phyloP scores from a whole-genome alignment of 116 monocot genomes.

The Phalaenopsis hybrid region DNA sequence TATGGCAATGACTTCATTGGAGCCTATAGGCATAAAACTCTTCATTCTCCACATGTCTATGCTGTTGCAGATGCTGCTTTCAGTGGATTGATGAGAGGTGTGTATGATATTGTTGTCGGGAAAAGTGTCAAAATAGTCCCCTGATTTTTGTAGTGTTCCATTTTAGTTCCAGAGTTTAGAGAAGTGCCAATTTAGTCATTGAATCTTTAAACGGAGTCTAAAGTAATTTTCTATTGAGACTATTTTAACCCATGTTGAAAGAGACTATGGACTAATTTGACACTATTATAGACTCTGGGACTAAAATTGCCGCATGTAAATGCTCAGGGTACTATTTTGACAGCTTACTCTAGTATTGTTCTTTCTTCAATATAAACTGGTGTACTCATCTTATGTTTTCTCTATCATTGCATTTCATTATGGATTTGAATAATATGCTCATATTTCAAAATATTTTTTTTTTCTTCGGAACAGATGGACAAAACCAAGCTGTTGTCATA shows the following conservation, averaged over 20 bases:
- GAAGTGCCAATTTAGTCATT: too few relatives aligned
- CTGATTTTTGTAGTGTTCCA: too few relatives aligned
- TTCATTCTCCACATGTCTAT: constrained; percentile 49
- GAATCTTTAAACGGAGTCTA: too few relatives aligned
- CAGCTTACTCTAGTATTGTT: neutral
- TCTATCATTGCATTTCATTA: neutral
- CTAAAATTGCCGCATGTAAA: too few relatives aligned
- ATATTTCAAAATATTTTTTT: neutral
- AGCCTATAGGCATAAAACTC: constrained; percentile 32
- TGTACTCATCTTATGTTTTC: neutral
- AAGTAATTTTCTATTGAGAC: too few relatives aligned
- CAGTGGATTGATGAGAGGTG: constrained; percentile 54
- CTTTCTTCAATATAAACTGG: neutral
- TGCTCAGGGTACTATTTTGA: too few relatives aligned
- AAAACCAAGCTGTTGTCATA: constrained; percentile 25
- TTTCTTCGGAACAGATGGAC: constrained; percentile 11
- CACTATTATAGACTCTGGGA: too few relatives aligned
- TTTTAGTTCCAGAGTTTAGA: too few relatives aligned
- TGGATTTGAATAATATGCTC: too few relatives aligned
- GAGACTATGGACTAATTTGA: too few relatives aligned
- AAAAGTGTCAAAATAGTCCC: too few relatives aligned
- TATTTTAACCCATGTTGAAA: too few relatives aligned
- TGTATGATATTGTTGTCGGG: neutral
- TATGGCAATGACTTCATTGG: constrained; percentile 48
- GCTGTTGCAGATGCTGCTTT: constrained; percentile 54